These are phyloP conservation scores for Rhynchosporium secalis DNA, from an alignment of 2,329 filamentous ascomycete genomes.

Conservation along the genomic window DNA sequence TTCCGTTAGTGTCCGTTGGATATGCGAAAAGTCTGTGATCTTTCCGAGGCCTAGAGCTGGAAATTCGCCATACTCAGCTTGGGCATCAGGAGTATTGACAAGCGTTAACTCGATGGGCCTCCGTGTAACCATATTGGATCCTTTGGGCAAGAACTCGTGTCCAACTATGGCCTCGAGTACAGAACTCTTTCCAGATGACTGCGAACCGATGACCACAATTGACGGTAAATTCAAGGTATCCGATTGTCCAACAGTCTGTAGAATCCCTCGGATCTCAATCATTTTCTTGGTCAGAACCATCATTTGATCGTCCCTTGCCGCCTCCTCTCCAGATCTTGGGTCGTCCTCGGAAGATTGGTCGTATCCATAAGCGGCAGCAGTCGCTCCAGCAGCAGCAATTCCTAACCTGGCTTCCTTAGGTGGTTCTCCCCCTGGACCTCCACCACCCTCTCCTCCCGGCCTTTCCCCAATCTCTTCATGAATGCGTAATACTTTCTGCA, in stretches of 20 bases:
- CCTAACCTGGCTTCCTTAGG: conserved; percentile 61
- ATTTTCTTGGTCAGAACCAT: conserved; percentile 99
- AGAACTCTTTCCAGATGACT: conserved; percentile 97
- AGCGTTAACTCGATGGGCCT: conserved; percentile 94
- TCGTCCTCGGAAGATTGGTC: conserved; percentile 68
- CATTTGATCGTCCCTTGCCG: conserved; percentile 93
- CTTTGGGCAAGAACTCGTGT: conserved; percentile 96
- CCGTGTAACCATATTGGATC: conserved; percentile 97
- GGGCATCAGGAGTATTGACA: conserved; percentile 87
- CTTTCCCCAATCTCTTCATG: conserved; percentile 60
- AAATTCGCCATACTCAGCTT: conserved; percentile 93
- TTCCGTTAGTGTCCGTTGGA: conserved; percentile 92
- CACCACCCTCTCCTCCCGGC: conserved; percentile 36
- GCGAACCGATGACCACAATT: conserved; percentile 98
- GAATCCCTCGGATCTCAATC: conserved; percentile 94
- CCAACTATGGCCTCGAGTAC: conserved; percentile 96
- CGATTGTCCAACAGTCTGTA: conserved; percentile 90
- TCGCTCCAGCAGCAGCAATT: conserved; percentile 66
- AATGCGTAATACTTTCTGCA: conserved; percentile 68
- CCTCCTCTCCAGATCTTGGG: conserved; percentile 59
- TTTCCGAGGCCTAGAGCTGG: conserved; percentile 86
- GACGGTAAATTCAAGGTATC: conserved; percentile 86
- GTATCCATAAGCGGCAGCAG: conserved; percentile 77
- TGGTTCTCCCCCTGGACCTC: conserved; percentile 49
- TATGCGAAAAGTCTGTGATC: conserved; percentile 86